Evolutionary conservation across 345 rosid species (phyloP).

Genomic region (Lepidium didymum): DNA sequence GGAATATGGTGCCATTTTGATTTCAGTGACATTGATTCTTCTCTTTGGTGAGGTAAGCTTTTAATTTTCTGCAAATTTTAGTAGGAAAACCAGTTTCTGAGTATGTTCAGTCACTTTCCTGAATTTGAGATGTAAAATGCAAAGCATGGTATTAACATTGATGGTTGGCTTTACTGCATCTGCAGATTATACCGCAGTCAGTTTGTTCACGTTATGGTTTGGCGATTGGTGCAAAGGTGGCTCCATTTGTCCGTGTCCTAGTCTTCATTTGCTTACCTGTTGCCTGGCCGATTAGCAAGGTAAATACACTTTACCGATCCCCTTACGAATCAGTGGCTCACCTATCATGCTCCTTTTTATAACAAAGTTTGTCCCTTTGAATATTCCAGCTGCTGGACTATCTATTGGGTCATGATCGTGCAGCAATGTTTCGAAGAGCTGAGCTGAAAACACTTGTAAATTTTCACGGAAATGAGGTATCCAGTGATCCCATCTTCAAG

Average conservation of each 20-base stretch:
- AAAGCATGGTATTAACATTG: not conserved
- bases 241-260: slow-evolving; percentile 84
- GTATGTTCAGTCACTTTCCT: not conserved
- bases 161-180: slow-evolving; percentile 10
- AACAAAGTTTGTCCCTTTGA: not conserved
- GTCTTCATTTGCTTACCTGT: slow-evolving; percentile 87
- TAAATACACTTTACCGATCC: not conserved
- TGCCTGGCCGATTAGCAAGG: slow-evolving; percentile 99
- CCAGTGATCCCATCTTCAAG: slow-evolving; percentile 15
- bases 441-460: slow-evolving; percentile 95
- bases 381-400: slow-evolving; percentile 61
- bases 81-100: not conserved
- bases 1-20: slow-evolving; percentile 87
- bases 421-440: slow-evolving; percentile 95
- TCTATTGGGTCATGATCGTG: slow-evolving; percentile 82
- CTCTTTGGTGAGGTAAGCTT: slow-evolving; percentile 92
- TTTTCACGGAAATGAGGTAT: slow-evolving; percentile 92
- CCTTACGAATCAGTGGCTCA: not conserved
- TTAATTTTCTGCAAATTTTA: not conserved
- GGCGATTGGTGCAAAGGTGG: slow-evolving; percentile 87
- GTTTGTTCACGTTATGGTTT: slow-evolving; percentile 89
- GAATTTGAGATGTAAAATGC: not conserved
- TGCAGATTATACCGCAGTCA: slow-evolving; percentile 91
- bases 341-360: not conserved
- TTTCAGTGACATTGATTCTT: slow-evolving; percentile 90